Base-by-base conservation (phyloP, 73 alveolate species). In the Uronychia binucleata region DNA sequence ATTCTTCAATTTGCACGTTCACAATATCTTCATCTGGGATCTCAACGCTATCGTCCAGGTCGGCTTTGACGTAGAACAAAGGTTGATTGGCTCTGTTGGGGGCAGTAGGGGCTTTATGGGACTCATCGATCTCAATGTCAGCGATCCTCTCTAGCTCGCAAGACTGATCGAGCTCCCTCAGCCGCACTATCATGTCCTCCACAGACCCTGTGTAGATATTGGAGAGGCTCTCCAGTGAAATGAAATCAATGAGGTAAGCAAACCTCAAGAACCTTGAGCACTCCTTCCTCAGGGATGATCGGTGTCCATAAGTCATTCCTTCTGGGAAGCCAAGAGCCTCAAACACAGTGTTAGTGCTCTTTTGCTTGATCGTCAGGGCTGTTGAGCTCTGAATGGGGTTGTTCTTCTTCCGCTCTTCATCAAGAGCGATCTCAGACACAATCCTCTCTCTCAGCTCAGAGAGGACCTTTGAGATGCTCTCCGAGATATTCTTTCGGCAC, bases 321-420 rank as follows among this genome's bases (percentile, higher is more conserved):
- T 94, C 96, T 0, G 98, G 98, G 86, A 94, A 94, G 33, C 98
- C 98, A 31, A 93, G 83, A 33, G 90, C 89, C 80, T 94, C 97
- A 57, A 90, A 90, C 28, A 94, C 90, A 58, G 90, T 77, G 83
- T 86, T 83, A 35, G 92, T 82, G 34, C 84, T 88, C 86, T 91
- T 91, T 0, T 88, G 80, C 78, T 88, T 91, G 86, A 91, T 84
- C 58, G 88, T 78, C 46, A 88, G 75, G 28, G 95, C 82, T 28
- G 88, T 84, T 0, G 91, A 76, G 60, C 79, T 67, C 79, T 89
- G 89, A 80, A 86, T 86, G 1, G 92, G 92, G 76, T 89, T 84
- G 81, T 89, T 86, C 76, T 86, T 89, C 92, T 84, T 89, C 57
- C 91, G 0, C 80, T 88, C 93, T 58, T 92, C 91, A 60, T 94